A percentile compares a stretch with the other conserved stretches of the same genome.
Evolutionary conservation across 2,329 filamentous ascomycete genomes (phyloP).

Genomic region (Aspergillus sergii): DNA sequence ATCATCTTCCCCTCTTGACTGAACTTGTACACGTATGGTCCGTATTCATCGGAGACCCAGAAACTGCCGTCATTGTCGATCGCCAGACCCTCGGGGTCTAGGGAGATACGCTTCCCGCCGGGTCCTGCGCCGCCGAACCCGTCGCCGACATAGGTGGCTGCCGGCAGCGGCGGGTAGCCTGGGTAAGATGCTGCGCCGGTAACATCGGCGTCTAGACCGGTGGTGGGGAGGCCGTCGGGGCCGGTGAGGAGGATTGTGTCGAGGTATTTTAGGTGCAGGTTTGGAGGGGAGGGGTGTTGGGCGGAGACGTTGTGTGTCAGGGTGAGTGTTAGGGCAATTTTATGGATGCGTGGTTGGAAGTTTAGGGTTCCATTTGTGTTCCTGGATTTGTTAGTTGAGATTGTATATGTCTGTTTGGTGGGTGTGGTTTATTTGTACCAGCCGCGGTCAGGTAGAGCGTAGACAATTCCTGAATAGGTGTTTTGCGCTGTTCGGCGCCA

Average conservation of each 20-base stretch:
- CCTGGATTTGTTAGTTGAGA: conserved; percentile 31
- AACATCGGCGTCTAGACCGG: conserved; percentile 64
- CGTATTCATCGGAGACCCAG: conserved; percentile 73
- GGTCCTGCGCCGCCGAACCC: conserved; percentile 65
- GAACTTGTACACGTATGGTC: conserved; percentile 71
- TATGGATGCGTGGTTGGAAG: conserved; percentile 69
- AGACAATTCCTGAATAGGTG: conserved; percentile 64
- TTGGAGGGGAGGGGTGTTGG: conserved; percentile 58
- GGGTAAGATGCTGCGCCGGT: conserved; percentile 57
- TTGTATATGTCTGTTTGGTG: neutral
- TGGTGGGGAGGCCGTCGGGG: conserved; percentile 63
- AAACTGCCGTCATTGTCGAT: conserved; percentile 63
- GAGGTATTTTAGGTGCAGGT: conserved; percentile 64
- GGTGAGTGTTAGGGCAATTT: conserved; percentile 63
- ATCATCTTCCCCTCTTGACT: conserved; percentile 60
- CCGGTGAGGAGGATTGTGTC: conserved; percentile 68
- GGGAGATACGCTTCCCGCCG: conserved; percentile 60
- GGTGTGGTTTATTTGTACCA: conserved; percentile 51
- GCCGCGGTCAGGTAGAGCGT: conserved; percentile 67
- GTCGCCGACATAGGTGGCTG: conserved; percentile 65
- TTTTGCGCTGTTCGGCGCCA: conserved; percentile 59
- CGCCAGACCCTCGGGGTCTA: conserved; percentile 70
- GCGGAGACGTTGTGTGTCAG: conserved; percentile 55
- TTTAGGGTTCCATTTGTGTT: conserved; percentile 73
- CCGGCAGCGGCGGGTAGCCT: conserved; percentile 65